Evolutionary conservation across 2,329 filamentous ascomycete species (phyloP).

Genomic region (Colletotrichum chrysophilum): DNA sequence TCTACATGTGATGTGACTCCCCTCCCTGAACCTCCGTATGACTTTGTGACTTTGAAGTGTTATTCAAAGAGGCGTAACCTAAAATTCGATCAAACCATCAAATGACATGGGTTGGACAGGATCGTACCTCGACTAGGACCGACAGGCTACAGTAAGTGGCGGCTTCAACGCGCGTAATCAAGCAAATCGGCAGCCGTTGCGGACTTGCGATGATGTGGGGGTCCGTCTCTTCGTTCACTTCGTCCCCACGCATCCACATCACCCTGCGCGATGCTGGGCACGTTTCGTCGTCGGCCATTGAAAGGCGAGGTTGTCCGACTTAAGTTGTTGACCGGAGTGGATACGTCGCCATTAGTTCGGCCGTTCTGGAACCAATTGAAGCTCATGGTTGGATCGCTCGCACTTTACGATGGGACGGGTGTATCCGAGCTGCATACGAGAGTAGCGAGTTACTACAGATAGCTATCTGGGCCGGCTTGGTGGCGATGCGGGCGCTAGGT

Average conservation of each 20-base stretch:
- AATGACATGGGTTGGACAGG: not conserved
- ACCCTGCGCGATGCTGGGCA: not conserved
- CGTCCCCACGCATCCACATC: not conserved
- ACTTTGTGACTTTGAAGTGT: not conserved
- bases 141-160: not conserved
- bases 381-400: not conserved
- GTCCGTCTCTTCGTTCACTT: not conserved
- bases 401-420: not conserved
- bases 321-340: not conserved
- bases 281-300: not conserved
- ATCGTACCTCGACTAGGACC: not conserved
- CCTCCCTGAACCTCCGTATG: not conserved
- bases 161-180: not conserved
- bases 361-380: not conserved
- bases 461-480: not conserved
- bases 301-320: not conserved
- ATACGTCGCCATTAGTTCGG: not conserved
- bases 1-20: not conserved
- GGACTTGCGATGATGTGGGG: not conserved
- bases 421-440: not conserved
- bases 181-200: not conserved
- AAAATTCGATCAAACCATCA: not conserved
- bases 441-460: not conserved
- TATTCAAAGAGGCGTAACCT: not conserved
- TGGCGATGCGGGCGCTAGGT: not conserved